These are phyloP conservation scores for Pueraria montana DNA, from an alignment of 306 rosid species.

Conservation along the genomic window DNA sequence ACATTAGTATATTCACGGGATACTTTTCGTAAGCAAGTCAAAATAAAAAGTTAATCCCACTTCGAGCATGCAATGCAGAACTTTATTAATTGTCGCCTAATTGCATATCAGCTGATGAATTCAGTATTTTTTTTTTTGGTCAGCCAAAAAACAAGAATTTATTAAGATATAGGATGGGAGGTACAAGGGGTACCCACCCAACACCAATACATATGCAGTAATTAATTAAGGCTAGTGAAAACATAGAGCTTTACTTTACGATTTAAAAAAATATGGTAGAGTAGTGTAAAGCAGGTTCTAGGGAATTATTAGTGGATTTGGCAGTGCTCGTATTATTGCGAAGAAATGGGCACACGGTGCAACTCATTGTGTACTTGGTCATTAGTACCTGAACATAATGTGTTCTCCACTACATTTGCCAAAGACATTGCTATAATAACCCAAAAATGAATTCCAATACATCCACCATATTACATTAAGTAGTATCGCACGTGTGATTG, in stretches of 20 bases:
- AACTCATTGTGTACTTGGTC: slow-evolving; percentile 47
- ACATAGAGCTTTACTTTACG: neutral
- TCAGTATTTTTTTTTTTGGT: no score
- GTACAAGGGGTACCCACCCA: no score
- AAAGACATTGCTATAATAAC: neutral
- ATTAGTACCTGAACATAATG: slow-evolving; percentile 40
- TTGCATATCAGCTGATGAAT: neutral
- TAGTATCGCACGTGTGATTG: slow-evolving; percentile 8
- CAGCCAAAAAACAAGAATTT: no score
- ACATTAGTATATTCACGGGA: neutral
- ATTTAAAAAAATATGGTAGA: neutral
- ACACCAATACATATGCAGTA: no score
- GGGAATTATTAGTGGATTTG: slow-evolving; percentile 18
- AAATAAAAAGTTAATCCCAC: slow-evolving; percentile 3
- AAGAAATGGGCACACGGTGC: slow-evolving; percentile 57
- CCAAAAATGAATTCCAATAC: slow-evolving; percentile 11
- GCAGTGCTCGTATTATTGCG: neutral
- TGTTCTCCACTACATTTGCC: slow-evolving; percentile 41
- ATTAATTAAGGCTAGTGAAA: no score
- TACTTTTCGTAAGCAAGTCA: neutral
- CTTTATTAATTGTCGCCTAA: slow-evolving; percentile 20
- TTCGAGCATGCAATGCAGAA: slow-evolving; percentile 40
- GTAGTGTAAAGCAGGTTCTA: slow-evolving; percentile 36
- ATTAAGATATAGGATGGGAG: no score
- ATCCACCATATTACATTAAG: slow-evolving; percentile 15